Percentiles rank a stretch among this genome's conserved stretches.
phyloP scores from a whole-genome alignment of 2,329 filamentous ascomycete genomes.

The Trichoderma breve region DNA sequence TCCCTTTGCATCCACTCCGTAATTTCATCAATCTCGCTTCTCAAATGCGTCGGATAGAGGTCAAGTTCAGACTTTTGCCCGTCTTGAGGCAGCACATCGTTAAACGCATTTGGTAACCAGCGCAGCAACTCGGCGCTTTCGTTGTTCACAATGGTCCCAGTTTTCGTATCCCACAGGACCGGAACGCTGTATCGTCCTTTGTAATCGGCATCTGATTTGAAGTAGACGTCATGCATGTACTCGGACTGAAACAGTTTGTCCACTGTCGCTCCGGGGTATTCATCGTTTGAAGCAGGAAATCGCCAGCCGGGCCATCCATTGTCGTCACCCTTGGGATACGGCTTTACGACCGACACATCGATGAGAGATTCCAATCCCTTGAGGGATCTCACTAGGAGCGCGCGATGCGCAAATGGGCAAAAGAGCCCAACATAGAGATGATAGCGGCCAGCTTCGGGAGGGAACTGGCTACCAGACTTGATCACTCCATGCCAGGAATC shows the following conservation, averaged over 20 bases:
- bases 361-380: constrained; percentile 72
- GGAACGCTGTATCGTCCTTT: constrained; percentile 71
- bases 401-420: constrained; percentile 69
- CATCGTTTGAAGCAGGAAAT: constrained; percentile 51
- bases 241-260: constrained; percentile 65
- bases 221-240: constrained; percentile 69
- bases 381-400: constrained; percentile 66
- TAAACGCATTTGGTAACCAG: constrained; percentile 77
- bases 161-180: constrained; percentile 66
- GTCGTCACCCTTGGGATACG: constrained; percentile 64
- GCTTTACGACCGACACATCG: constrained; percentile 59
- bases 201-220: constrained; percentile 64
- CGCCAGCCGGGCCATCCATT: constrained; percentile 63
- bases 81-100: constrained; percentile 50
- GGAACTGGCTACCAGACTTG: constrained; percentile 40
- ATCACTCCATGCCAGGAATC: constrained; percentile 30
- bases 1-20: constrained; percentile 65
- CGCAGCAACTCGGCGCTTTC: constrained; percentile 80
- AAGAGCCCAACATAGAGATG: constrained; percentile 59
- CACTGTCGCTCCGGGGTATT: constrained; percentile 58
- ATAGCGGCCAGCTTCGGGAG: constrained; percentile 58
- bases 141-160: constrained; percentile 72
- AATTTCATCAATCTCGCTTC: constrained; percentile 57
- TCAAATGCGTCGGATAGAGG: constrained; percentile 54
- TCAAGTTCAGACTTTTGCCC: constrained; percentile 45